Percentiles rank a stretch among this genome's conserved stretches.
Conservation (phyloP, 176 grass and related monocot genomes). For the Oryza punctata region DNA sequence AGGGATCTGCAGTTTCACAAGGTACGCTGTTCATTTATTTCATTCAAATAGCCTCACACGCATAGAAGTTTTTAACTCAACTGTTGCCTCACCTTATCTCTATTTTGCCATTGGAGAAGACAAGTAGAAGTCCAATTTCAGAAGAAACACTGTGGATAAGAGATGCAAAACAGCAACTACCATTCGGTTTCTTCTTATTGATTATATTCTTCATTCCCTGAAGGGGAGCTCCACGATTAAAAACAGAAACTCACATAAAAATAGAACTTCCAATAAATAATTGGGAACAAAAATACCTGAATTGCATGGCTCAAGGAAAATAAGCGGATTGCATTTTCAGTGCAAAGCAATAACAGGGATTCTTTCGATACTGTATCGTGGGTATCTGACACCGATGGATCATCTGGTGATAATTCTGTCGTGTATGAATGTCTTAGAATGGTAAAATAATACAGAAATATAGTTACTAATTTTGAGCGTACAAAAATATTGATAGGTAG, state of each 20-base stretch:
- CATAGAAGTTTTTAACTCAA: conserved; percentile 18
- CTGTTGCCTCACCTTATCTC: conserved; percentile 70
- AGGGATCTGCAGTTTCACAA: conserved; percentile 74
- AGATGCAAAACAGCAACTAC: conserved; percentile 72
- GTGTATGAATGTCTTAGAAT: conserved; percentile 37
- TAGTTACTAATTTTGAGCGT: conserved; percentile 7
- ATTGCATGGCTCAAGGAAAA: conserved; percentile 74
- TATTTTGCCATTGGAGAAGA: conserved; percentile 75
- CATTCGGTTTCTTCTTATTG: conserved; percentile 71
- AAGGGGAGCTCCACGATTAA: conserved; percentile 13
- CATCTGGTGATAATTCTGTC: conserved; percentile 47
- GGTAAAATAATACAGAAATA: background rate
- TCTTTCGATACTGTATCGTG: conserved; percentile 54
- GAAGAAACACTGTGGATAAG: conserved; percentile 62
- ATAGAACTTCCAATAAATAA: background rate
- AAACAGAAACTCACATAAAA: background rate
- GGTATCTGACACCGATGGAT: conserved; percentile 34
- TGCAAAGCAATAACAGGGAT: conserved; percentile 74
- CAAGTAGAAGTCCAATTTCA: conserved; percentile 70
- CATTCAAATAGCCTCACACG: background rate
- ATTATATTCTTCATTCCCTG: conserved; percentile 88
- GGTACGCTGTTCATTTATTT: conserved; percentile 1
- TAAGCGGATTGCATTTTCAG: conserved; percentile 81
- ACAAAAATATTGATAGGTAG: background rate
- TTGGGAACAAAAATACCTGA: conserved; percentile 68